Conservation (phyloP, 2,329 filamentous ascomycete genomes). For the Aspergillus fischeri region DNA sequence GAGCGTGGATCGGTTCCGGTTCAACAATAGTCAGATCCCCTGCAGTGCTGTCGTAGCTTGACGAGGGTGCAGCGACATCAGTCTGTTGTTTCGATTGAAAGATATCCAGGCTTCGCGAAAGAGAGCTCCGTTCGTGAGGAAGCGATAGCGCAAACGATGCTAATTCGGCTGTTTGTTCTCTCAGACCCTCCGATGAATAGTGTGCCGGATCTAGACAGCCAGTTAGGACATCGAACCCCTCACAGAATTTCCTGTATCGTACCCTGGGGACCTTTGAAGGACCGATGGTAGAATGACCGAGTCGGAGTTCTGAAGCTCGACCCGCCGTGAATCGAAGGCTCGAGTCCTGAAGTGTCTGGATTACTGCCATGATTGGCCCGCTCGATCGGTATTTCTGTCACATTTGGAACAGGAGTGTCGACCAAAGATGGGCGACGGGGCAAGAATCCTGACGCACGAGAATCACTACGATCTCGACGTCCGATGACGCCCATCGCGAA, state of each 20-base stretch:
- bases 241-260: conserved; percentile 7
- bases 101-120: conserved; percentile 28
- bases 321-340: conserved; percentile 27
- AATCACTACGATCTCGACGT: conserved; percentile 27
- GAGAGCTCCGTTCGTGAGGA: conserved; percentile 22
- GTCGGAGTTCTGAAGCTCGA: conserved; percentile 38
- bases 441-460: conserved; percentile 23
- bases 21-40: conserved; percentile 12
- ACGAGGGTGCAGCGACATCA: conserved; percentile 17
- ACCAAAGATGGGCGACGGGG: conserved; percentile 18
- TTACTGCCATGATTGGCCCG: conserved; percentile 26
- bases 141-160: conserved; percentile 72
- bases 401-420: conserved; percentile 19
- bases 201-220: conserved; percentile 60
- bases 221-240: conserved; percentile 18
- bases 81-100: conserved; percentile 15
- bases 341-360: conserved; percentile 22
- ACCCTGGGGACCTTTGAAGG: conserved; percentile 42
- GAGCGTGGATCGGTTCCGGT: conserved; percentile 10
- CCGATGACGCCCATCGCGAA: conserved; percentile 27
- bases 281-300: conserved; percentile 43
- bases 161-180: conserved; percentile 82
- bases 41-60: conserved; percentile 14
- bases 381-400: conserved; percentile 23
- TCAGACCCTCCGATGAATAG: conserved; percentile 70